Base-by-base conservation (phyloP, 179 eudicot genomes). In the Spinacia oleracea region DNA sequence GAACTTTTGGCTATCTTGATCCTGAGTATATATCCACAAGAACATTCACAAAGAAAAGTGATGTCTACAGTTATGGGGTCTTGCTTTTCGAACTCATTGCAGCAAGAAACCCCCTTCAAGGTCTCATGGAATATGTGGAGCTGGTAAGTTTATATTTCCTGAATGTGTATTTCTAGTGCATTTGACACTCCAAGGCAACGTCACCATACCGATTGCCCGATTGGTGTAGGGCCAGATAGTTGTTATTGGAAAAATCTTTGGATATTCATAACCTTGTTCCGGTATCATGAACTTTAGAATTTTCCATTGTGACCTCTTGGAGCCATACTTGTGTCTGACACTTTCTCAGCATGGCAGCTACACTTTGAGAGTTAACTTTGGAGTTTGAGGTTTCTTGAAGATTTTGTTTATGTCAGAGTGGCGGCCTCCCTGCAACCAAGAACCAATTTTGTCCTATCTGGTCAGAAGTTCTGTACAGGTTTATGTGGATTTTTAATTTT, bases 1-100 rank as follows among this genome's bases (percentile, higher is more conserved):
- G 99, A 82, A 96, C 99, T 64, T 92, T 92, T 79, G 99, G 99
- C 38, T 96, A 96, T 85, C 92, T 96, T n/a, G 99, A 96, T 87
- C 99, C 99, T 2, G 97, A 93, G 82, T 96, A 96, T 78, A 89
- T 96, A 83, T 96, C 99, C 27, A 82, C 97, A 9, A 85, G 92
- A 81, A 75, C 91, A 38, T 96, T 92, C 66, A 96, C 99, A 4
- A 92, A 96, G 89, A 96, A 95, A 83, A 95, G 97, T 72, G 98
- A 95, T 74, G 98, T 95, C 68, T 95, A 95, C 72, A 91, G 98
- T 84, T 95, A 85, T 48, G 98, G 98, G n/a, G 97, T 95, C 31
- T 82, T 95, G 84, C 92, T 95, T 7, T 91, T 95, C 82, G 98
- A 95, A 83, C 97, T 95, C 64, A 84, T 95, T 65, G 89, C 98